These are phyloP conservation scores for Letharia lupina DNA, from an alignment of 495 filamentous ascomycete species.

Conservation along the genomic window DNA sequence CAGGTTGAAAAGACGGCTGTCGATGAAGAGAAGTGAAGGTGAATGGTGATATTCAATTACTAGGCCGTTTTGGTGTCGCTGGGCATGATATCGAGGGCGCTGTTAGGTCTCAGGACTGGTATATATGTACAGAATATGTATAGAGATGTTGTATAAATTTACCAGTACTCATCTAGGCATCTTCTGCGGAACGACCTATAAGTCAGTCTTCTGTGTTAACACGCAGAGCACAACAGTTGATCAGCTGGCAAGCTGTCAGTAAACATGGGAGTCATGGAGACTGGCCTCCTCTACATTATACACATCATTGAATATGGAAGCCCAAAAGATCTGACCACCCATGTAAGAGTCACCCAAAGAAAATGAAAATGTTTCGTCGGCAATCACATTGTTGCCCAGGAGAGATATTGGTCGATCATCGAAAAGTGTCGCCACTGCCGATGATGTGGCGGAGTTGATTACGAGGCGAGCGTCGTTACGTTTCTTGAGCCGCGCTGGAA, in stretches of 20 bases:
- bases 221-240: background rate
- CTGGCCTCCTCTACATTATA: background rate
- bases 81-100: background rate
- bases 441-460: slow-evolving; percentile 4
- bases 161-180: background rate
- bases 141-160: background rate
- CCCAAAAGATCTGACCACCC: no score
- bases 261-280: background rate
- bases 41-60: background rate
- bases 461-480: background rate
- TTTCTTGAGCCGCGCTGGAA: background rate
- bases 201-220: background rate
- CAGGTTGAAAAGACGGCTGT: slow-evolving; percentile 29
- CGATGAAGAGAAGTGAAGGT: slow-evolving; percentile 29
- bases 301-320: background rate
- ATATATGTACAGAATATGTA: background rate
- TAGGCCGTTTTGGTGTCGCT: background rate
- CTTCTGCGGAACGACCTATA: background rate
- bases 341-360: no score
- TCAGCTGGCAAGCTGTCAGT: background rate
- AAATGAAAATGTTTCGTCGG: background rate
- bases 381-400: no score
- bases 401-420: background rate
- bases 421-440: background rate
- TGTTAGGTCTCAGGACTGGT: background rate